Conservation (phyloP, 1,284 basidiomycete genomes). For the Porogramme epimiltina region DNA sequence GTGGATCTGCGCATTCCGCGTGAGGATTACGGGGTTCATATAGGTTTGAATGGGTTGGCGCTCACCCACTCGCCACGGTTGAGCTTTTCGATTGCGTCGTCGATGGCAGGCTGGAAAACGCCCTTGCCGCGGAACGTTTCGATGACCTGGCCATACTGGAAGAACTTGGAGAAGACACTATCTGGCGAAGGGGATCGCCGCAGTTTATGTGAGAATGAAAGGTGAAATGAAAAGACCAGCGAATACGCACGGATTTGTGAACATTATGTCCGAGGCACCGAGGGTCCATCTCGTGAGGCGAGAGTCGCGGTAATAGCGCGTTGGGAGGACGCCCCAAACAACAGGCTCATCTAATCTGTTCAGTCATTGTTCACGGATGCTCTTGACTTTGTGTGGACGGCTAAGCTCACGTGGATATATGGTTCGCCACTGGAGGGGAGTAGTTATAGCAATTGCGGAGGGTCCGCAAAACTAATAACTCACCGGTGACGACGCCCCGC, state of each 20-base stretch:
- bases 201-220: slow-evolving; percentile 10
- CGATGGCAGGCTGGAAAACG: slow-evolving; percentile 88
- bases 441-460: too few relatives aligned
- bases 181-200: slow-evolving; percentile 31
- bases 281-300: slow-evolving; percentile 81
- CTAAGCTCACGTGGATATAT: slow-evolving; percentile 77
- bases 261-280: slow-evolving; percentile 94
- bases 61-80: slow-evolving; percentile 85
- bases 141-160: slow-evolving; percentile 88
- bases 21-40: not conserved
- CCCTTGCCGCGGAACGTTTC: slow-evolving; percentile 92
- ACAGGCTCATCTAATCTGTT: slow-evolving; percentile 75
- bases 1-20: slow-evolving; percentile 64
- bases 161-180: slow-evolving; percentile 82
- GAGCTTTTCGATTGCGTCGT: slow-evolving; percentile 79
- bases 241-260: slow-evolving; percentile 77
- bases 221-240: slow-evolving; percentile 14
- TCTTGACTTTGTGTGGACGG: not conserved
- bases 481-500: slow-evolving; percentile 81
- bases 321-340: slow-evolving; percentile 82
- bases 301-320: slow-evolving; percentile 58
- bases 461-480: slow-evolving; percentile 24
- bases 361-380: slow-evolving; percentile 1
- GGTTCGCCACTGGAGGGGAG: slow-evolving; percentile 73
- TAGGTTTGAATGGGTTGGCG: slow-evolving; percentile 1